Evolutionary conservation across 2,329 filamentous ascomycete species (phyloP), one percentile per base, ranked within the genome.

Genomic region (Ceratocystis diversiconidia): DNA sequence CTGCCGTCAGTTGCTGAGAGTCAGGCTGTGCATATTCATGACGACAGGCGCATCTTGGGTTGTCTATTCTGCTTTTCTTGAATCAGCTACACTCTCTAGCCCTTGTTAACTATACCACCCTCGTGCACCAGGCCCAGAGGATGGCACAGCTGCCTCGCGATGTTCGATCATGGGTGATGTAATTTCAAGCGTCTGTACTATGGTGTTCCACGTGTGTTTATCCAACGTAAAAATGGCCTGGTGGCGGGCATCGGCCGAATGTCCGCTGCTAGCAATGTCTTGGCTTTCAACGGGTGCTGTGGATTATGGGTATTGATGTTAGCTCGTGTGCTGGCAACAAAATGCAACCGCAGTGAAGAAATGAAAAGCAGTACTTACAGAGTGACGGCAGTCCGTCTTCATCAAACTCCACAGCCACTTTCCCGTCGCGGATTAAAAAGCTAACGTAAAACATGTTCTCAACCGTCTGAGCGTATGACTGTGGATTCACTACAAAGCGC

Each of bases 401-500:
- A 71, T 96, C 92, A 65, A 85, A 82, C 2, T 83, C 79, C n/a
- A 99, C 80, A 43, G 84, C 84, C 5, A 91, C 83, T 67, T 82
- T 84, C 10, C 91, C 91, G 75, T 99, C 94, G 66, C 89, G 85
- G 67, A 97, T 90, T 68, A 99, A 77, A 72, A 99, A 99, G 73
- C 90, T 95, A 70, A 96, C 84, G 73, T 97, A 97, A 75, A 99
- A 99, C 71, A 99, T 79, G 71, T 99, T 99, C 73, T 99, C 94
- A 5, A 99, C 86, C 0, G 91, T 96, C 75, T 99, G 94, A 0
- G 90, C 90, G 71, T 97, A 99, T 0, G 90, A 95, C 48, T 78
- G 78, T 0, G 94, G 94, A 70, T 99, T 96, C 69, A 97, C 82
- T 50, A 91, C 89, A 70, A 96, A 97, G 63, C 88, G 85, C 73